Evolutionary conservation across 257 asterid genomes (phyloP).

Genomic region (Jacaranda mimosifolia): DNA sequence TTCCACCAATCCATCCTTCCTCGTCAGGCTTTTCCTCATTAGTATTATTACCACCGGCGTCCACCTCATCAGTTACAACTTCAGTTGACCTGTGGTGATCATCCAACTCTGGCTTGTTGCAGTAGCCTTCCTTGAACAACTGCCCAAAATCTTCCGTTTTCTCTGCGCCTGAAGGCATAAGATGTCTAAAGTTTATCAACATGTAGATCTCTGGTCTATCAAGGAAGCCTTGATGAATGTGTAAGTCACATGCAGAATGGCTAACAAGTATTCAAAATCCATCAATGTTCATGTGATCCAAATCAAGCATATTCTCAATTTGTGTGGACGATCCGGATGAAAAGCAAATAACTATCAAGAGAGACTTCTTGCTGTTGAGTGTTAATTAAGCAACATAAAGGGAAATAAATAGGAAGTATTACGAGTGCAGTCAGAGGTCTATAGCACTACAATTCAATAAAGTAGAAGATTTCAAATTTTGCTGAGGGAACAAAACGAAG

Average conservation of each 20-base stretch:
- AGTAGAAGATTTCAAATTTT: background rate
- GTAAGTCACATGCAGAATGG: too few species aligned
- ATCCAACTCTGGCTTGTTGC: constrained; percentile 44
- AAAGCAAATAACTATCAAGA: too few species aligned
- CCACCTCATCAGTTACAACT: constrained; percentile 31
- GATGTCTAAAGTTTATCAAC: background rate
- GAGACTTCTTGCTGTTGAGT: too few species aligned
- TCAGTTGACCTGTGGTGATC: constrained; percentile 38
- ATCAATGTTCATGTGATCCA: too few species aligned
- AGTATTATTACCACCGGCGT: constrained; percentile 18
- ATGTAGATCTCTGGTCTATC: too few species aligned
- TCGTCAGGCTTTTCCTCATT: constrained; percentile 43
- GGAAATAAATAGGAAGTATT: background rate
- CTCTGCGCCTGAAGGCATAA: constrained; percentile 33
- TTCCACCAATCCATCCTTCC: constrained; percentile 62
- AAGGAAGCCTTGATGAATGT: too few species aligned
- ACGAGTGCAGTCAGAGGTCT: background rate
- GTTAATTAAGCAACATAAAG: too few species aligned
- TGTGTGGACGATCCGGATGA: too few species aligned
- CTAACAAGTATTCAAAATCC: too few species aligned
- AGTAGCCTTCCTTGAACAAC: constrained; percentile 58
- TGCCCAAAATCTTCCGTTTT: constrained; percentile 49
- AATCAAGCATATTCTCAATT: too few species aligned
- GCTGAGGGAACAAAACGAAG: background rate
- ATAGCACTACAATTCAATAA: background rate